Evolutionary conservation across 192 early-diverging fungal species (phyloP).

Genomic region (Diversispora eburnea): DNA sequence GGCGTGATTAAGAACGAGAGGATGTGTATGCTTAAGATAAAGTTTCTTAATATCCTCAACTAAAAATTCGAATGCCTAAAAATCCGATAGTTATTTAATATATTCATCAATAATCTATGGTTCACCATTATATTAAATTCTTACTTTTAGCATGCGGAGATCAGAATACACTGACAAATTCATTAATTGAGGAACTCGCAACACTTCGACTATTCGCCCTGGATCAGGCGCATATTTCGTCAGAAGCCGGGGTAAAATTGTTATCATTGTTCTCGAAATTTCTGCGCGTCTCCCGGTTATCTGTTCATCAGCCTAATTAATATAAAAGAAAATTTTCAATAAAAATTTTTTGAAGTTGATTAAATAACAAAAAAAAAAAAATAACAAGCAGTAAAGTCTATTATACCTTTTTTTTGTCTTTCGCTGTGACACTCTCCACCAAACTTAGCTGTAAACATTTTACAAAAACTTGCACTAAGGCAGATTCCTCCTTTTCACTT

Average conservation of each 20-base stretch:
- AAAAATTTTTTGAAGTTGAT: neutral
- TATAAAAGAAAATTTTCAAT: neutral
- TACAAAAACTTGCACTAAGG: slow-evolving; percentile 48
- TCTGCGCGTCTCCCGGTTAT: slow-evolving; percentile 40
- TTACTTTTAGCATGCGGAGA: slow-evolving; percentile 43
- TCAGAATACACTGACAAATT: slow-evolving; percentile 48
- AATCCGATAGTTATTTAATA: neutral
- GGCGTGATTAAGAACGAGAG: slow-evolving; percentile 40
- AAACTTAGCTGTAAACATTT: slow-evolving; percentile 39
- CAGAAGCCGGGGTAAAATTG: slow-evolving; percentile 41
- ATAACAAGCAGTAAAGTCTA: neutral
- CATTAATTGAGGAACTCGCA: slow-evolving; percentile 44
- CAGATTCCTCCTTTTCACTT: slow-evolving; percentile 52
- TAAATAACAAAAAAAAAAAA: neutral
- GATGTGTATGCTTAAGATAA: slow-evolving; percentile 40
- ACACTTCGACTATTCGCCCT: slow-evolving; percentile 37
- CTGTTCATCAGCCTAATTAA: slow-evolving; percentile 33
- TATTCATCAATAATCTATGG: neutral
- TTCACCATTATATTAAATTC: neutral
- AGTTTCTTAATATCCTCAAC: slow-evolving; percentile 45
- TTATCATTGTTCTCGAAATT: slow-evolving; percentile 42
- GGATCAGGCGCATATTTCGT: slow-evolving; percentile 46
- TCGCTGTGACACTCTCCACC: slow-evolving; percentile 26
- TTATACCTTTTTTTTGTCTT: slow-evolving; percentile 36
- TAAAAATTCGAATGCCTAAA: slow-evolving; percentile 45